phyloP scores from a whole-genome alignment of 108 stramenopile genomes.

The Cafeteria roenbergensis region DNA sequence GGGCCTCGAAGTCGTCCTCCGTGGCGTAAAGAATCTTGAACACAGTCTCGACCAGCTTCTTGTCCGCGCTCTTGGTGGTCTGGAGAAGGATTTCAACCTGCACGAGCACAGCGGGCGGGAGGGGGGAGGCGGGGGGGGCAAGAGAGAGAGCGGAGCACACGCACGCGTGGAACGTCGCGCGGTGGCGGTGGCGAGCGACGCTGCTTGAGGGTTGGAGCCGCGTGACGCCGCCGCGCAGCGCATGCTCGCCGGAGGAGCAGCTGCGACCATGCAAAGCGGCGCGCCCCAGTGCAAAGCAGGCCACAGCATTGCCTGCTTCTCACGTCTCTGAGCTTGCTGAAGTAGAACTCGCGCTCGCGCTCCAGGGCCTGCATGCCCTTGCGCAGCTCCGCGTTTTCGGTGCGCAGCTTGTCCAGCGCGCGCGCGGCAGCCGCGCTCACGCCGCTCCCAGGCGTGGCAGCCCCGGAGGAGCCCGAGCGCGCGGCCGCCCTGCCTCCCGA shows the following conservation, averaged over 20 bases:
- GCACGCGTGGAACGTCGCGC: too few relatives aligned
- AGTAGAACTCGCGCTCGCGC: slow-evolving; percentile 78
- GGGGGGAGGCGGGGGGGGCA: too few relatives aligned
- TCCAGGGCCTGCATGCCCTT: slow-evolving; percentile 22
- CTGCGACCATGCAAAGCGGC: too few relatives aligned
- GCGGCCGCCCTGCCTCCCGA: slow-evolving; percentile 36
- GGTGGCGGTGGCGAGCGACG: too few relatives aligned
- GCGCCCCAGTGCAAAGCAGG: too few relatives aligned
- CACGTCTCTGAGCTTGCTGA: slow-evolving; percentile 81
- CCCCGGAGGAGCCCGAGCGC: slow-evolving; percentile 43
- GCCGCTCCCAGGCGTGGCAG: slow-evolving; percentile 31
- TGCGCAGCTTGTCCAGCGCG: slow-evolving; percentile 1
- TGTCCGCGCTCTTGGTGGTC: slow-evolving; percentile 23
- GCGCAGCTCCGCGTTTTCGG: slow-evolving; percentile 10
- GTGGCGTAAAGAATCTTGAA: slow-evolving; percentile 34
- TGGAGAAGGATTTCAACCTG: slow-evolving; percentile 80
- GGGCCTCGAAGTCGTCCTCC: slow-evolving; percentile 27
- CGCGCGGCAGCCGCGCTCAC: not conserved
- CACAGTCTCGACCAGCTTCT: slow-evolving; percentile 9
- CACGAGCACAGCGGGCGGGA: too few relatives aligned
- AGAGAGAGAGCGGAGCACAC: too few relatives aligned
- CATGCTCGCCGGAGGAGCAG: too few relatives aligned
- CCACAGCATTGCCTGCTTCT: too few relatives aligned
- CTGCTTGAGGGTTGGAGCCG: too few relatives aligned
- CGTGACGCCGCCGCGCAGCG: too few relatives aligned